These are phyloP conservation scores for Pisolithus sp. DNA, from an alignment of 768 basidiomycete genomes.

Conservation along the genomic window DNA sequence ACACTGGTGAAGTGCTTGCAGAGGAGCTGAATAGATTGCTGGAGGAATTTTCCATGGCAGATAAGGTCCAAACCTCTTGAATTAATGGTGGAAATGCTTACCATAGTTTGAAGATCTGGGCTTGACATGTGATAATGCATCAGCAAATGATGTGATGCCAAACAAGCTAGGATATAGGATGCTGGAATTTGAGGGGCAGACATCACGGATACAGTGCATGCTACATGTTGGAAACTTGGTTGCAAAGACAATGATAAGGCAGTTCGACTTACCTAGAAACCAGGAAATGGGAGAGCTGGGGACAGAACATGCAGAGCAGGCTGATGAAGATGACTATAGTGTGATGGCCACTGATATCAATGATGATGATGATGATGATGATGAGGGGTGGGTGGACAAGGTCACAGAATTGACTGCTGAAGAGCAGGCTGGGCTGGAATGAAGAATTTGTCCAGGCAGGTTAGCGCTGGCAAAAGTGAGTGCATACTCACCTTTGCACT, in stretches of 20 bases:
- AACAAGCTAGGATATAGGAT: too few relatives aligned
- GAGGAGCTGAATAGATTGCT: conserved; percentile 27
- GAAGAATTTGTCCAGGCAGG: too few relatives aligned
- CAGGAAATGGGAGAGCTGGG: too few relatives aligned
- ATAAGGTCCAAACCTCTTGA: conserved; percentile 21
- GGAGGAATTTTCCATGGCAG: conserved; percentile 27
- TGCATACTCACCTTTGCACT: background rate
- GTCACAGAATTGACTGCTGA: conserved; percentile 1
- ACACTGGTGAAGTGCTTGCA: conserved; percentile 32
- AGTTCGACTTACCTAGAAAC: too few relatives aligned
- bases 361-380: conserved; percentile 9
- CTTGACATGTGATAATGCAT: too few relatives aligned
- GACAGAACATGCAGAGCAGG: too few relatives aligned
- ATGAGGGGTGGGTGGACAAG: conserved; percentile 13
- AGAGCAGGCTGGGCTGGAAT: background rate
- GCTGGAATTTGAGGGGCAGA: background rate
- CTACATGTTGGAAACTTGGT: background rate
- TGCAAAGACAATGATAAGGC: background rate
- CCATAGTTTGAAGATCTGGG: too few relatives aligned
- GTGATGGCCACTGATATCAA: background rate
- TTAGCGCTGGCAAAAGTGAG: too few relatives aligned
- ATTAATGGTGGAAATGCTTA: background rate
- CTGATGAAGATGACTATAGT: too few relatives aligned
- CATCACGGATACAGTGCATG: background rate
- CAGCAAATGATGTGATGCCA: too few relatives aligned